A percentile compares a stretch with the other conserved stretches of the same genome.
These are phyloP conservation scores for Aspergillus cavernicola DNA, from an alignment of 495 filamentous ascomycete species.

Conservation along the genomic window DNA sequence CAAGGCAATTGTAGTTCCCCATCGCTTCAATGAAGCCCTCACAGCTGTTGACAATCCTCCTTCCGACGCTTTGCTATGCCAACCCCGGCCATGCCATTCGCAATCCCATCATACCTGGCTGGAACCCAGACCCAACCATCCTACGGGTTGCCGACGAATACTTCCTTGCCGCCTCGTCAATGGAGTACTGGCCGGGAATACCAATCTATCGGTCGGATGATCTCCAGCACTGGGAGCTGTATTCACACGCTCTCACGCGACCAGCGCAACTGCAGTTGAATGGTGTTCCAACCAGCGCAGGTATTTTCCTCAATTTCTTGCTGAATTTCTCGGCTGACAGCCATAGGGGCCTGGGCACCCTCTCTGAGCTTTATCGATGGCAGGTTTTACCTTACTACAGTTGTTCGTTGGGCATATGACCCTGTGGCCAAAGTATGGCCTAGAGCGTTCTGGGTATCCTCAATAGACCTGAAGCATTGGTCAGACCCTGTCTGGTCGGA, in stretches of 20 bases:
- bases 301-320: neutral
- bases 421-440: neutral
- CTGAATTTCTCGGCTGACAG: too few relatives aligned
- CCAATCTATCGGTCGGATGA: constrained; percentile 1
- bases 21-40: too few relatives aligned
- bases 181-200: neutral
- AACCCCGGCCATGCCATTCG: too few relatives aligned
- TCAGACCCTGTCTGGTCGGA: neutral
- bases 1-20: too few relatives aligned
- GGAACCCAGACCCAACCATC: too few relatives aligned
- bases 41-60: too few relatives aligned
- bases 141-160: too few relatives aligned
- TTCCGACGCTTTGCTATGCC: too few relatives aligned
- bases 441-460: neutral
- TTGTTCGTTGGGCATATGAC: neutral
- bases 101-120: too few relatives aligned
- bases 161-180: too few relatives aligned
- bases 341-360: neutral
- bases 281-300: neutral
- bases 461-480: neutral
- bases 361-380: neutral
- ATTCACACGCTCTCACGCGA: neutral
- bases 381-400: neutral
- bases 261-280: neutral
- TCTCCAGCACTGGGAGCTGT: neutral